These are phyloP conservation scores for Boletus rufocinnamomeus DNA, from an alignment of 768 basidiomycete genomes.

Conservation along the genomic window DNA sequence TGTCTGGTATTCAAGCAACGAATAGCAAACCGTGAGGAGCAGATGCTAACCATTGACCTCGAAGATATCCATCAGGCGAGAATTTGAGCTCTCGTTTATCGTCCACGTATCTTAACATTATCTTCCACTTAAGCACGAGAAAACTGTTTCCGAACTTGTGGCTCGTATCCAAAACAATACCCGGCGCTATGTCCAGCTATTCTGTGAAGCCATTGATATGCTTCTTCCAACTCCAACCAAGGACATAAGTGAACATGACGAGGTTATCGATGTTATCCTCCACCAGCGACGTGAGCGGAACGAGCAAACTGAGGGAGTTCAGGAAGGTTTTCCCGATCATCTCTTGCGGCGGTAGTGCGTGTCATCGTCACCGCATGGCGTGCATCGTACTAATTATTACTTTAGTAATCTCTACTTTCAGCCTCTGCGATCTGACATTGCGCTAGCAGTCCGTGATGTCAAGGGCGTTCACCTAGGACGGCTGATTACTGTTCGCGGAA, in stretches of 20 bases:
- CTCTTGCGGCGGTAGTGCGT: conserved; percentile 94
- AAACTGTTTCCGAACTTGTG: conserved; percentile 72
- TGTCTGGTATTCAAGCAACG: conserved; percentile 60
- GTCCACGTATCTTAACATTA: conserved; percentile 13
- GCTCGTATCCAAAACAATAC: conserved; percentile 80
- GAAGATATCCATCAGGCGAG: conserved; percentile 81
- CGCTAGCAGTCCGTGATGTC: conserved; percentile 91
- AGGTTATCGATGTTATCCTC: conserved; percentile 95
- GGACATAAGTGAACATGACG: conserved; percentile 88
- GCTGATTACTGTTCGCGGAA: conserved; percentile 94
- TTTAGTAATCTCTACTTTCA: conserved; percentile 91
- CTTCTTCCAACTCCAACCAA: conserved; percentile 87
- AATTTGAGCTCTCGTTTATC: conserved; percentile 7
- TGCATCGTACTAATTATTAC: conserved; percentile 16
- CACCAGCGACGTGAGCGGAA: conserved; percentile 92
- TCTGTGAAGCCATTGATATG: conserved; percentile 88
- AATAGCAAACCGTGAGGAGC: conserved; percentile 91
- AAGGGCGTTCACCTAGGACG: conserved; percentile 84
- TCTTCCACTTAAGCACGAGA: conserved; percentile 54
- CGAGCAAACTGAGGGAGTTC: conserved; percentile 70
- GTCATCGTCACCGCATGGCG: background rate
- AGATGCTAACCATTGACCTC: conserved; percentile 84
- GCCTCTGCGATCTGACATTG: conserved; percentile 72
- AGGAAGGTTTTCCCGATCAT: conserved; percentile 86
- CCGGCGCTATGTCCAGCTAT: conserved; percentile 86